Percentiles rank a stretch among this genome's conserved stretches.
These are phyloP conservation scores for Fusarium concolor DNA, from an alignment of 2,329 filamentous ascomycete genomes.

Conservation along the genomic window DNA sequence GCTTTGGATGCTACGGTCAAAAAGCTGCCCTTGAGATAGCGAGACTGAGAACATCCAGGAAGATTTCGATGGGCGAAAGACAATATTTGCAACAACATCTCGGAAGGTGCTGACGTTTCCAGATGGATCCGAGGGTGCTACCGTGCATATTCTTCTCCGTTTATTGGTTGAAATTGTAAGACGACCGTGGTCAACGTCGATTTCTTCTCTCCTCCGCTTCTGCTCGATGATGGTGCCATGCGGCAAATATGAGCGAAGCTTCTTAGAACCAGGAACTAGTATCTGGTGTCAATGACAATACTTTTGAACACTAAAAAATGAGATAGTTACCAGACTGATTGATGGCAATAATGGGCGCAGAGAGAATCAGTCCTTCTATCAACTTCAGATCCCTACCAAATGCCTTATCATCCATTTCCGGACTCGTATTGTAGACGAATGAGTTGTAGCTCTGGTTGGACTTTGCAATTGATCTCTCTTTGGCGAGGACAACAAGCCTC, in stretches of 20 bases:
- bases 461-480: not conserved
- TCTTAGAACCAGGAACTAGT: not conserved
- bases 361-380: constrained; percentile 16
- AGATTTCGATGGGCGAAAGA: constrained; percentile 7
- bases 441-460: accelerated
- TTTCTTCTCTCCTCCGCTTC: constrained; percentile 25
- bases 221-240: constrained; percentile 22
- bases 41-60: constrained; percentile 18
- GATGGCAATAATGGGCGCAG: constrained; percentile 10
- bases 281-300: not conserved
- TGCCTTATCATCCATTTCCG: not conserved
- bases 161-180: constrained; percentile 26
- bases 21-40: constrained; percentile 26
- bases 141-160: not conserved
- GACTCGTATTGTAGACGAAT: accelerated
- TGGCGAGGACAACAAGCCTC: constrained; percentile 14
- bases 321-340: constrained; percentile 2
- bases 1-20: constrained; percentile 28
- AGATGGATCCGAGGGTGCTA: not conserved
- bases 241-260: constrained; percentile 1
- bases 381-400: constrained; percentile 5
- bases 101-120: not conserved
- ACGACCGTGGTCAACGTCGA: constrained; percentile 3
- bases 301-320: accelerated
- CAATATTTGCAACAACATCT: constrained; percentile 22